Conservation (phyloP, 108 stramenopile genomes). For the Skeletonema tropicum region DNA sequence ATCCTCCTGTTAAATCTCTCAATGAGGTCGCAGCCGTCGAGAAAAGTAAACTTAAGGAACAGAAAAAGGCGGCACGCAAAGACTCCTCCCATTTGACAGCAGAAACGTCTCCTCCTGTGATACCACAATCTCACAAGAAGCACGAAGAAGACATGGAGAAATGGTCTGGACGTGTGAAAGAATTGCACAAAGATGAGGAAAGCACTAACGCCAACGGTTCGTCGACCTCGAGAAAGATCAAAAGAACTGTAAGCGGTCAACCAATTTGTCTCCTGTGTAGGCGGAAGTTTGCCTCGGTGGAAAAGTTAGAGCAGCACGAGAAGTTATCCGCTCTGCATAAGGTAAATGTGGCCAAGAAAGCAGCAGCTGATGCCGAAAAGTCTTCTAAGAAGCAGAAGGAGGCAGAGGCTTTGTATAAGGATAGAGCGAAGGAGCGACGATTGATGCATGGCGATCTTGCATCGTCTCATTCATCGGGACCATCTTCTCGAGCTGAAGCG, state of each 20-base stretch:
- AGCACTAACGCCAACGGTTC: background rate
- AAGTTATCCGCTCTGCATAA: conserved; percentile 74
- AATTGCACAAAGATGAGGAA: conserved; percentile 36
- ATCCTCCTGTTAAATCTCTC: conserved; percentile 6
- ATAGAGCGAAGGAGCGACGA: conserved; percentile 53
- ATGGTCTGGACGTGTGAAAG: conserved; percentile 73
- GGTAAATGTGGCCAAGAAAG: conserved; percentile 66
- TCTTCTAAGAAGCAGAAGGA: conserved; percentile 5
- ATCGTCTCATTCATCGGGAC: conserved; percentile 7
- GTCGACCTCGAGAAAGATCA: conserved; percentile 26
- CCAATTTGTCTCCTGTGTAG: conserved; percentile 79
- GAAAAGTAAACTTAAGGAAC: conserved; percentile 37
- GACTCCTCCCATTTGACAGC: conserved; percentile 21
- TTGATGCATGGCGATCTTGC: conserved; percentile 33
- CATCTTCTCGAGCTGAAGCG: conserved; percentile 32
- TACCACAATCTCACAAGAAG: conserved; percentile 54
- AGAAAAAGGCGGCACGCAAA: conserved; percentile 22
- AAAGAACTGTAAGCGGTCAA: conserved; percentile 62
- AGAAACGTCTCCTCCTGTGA: conserved; percentile 1
- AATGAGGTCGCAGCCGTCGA: conserved; percentile 26
- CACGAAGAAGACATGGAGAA: conserved; percentile 73
- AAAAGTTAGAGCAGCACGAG: conserved; percentile 77
- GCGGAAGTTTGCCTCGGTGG: conserved; percentile 73
- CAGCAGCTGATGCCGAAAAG: conserved; percentile 12
- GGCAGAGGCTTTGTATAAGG: conserved; percentile 27